Evolutionary conservation across 768 basidiomycete species (phyloP).

Genomic region (Tricholoma sp.): DNA sequence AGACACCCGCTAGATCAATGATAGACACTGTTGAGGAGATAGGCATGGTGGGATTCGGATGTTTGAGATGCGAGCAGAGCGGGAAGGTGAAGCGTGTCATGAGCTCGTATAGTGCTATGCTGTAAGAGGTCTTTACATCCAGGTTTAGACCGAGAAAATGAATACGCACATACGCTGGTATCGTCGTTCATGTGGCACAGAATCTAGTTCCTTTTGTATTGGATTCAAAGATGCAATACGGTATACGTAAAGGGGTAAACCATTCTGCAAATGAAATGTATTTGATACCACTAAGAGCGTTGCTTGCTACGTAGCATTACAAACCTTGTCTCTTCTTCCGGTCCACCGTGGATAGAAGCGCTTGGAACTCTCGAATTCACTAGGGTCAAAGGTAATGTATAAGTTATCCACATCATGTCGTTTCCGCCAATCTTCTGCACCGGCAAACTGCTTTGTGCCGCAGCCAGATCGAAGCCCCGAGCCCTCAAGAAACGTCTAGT

Average conservation of each 20-base stretch:
- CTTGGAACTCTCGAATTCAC: conserved; percentile 56
- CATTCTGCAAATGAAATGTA: conserved; percentile 36
- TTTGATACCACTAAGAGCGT: neutral
- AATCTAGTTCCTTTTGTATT: conserved; percentile 56
- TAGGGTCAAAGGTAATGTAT: conserved; percentile 50
- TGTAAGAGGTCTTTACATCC: conserved; percentile 18
- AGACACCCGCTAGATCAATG: conserved; percentile 64
- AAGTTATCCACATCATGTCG: conserved; percentile 57
- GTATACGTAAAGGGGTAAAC: conserved; percentile 75
- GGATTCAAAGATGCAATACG: conserved; percentile 57
- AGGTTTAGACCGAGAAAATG: neutral
- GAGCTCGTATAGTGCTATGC: conserved; percentile 60
- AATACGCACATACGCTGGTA: conserved; percentile 67
- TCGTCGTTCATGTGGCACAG: conserved; percentile 46
- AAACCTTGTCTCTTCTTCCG: conserved; percentile 69
- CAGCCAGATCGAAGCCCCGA: conserved; percentile 54
- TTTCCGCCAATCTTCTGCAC: conserved; percentile 64
- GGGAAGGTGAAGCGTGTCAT: conserved; percentile 64
- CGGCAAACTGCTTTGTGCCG: conserved; percentile 68
- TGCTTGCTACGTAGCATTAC: neutral
- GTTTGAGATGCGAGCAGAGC: conserved; percentile 58
- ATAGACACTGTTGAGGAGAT: conserved; percentile 62
- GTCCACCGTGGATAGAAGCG: conserved; percentile 81
- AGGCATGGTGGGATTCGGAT: conserved; percentile 42
- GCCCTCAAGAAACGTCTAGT: conserved; percentile 84